These are phyloP conservation scores for Leptographium radiaticola DNA, from an alignment of 2,329 filamentous ascomycete species.

Conservation along the genomic window DNA sequence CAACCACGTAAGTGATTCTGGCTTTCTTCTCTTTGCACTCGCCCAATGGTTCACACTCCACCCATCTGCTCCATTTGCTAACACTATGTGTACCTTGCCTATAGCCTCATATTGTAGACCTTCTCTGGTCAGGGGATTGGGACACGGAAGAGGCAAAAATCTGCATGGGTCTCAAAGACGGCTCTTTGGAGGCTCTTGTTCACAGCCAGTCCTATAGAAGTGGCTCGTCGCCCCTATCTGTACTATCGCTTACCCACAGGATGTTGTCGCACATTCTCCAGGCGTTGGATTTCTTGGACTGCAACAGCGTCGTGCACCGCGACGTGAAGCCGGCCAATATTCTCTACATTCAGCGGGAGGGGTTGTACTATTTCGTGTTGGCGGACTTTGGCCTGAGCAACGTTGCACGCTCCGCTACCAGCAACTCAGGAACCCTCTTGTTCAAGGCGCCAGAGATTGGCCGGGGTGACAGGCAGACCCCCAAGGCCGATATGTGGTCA, in stretches of 20 bases:
- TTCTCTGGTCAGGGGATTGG: no score
- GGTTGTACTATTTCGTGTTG: neutral
- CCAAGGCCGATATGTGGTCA: neutral
- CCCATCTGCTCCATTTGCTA: no score
- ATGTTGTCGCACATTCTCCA: neutral
- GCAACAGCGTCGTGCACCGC: neutral
- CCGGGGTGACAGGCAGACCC: neutral
- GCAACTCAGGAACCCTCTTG: neutral
- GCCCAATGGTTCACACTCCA: no score
- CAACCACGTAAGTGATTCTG: no score
- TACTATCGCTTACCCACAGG: neutral
- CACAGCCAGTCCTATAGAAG: no score
- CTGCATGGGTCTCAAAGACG: no score
- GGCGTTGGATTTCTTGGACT: neutral
- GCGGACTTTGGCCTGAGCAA: neutral
- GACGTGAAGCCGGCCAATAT: neutral
- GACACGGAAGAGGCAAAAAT: no score
- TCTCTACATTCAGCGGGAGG: neutral
- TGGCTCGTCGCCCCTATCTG: no score
- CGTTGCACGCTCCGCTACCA: neutral
- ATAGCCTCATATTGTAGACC: no score
- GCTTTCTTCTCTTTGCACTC: no score
- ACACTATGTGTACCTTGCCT: no score
- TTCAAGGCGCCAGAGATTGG: neutral
- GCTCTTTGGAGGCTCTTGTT: no score